A percentile compares a stretch with the other conserved stretches of the same genome.
phyloP scores from a whole-genome alignment of 2,329 filamentous ascomycete genomes.

The Cryphonectria radicalis region DNA sequence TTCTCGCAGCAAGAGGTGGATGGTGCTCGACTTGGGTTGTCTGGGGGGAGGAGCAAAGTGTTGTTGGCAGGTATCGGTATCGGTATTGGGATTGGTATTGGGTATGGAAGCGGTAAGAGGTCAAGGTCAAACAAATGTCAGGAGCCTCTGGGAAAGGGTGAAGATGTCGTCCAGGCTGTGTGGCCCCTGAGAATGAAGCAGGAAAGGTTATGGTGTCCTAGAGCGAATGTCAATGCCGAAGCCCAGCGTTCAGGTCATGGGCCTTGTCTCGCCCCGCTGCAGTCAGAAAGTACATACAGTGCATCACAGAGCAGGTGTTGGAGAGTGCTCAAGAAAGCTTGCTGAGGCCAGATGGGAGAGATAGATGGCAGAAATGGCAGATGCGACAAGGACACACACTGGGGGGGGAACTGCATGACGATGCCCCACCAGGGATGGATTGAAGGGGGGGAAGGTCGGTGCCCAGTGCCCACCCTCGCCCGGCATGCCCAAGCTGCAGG shows the following conservation, averaged over 20 bases:
- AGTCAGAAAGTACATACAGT: background rate
- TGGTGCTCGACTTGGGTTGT: background rate
- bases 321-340: background rate
- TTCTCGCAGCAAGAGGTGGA: no score
- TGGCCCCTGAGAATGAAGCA: background rate
- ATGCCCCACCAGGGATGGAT: slow-evolving; percentile 9
- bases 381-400: slow-evolving; percentile 13
- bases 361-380: slow-evolving; percentile 3
- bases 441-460: slow-evolving; percentile 12
- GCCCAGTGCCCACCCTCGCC: background rate
- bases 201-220: background rate
- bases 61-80: background rate
- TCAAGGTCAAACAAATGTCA: background rate
- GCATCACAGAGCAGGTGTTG: background rate
- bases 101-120: background rate
- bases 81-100: background rate
- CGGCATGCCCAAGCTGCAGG: background rate
- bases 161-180: background rate
- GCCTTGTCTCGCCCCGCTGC: background rate
- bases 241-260: background rate
- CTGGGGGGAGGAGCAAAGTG: background rate
- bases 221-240: background rate
- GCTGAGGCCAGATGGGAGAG: background rate
- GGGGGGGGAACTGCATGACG: slow-evolving; percentile 11
- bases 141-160: slow-evolving; percentile 6